Evolutionary conservation across 352 stramenopile genomes (phyloP), one percentile per base, ranked within the genome.

Genomic region (Globisporangium megalacanthum): DNA sequence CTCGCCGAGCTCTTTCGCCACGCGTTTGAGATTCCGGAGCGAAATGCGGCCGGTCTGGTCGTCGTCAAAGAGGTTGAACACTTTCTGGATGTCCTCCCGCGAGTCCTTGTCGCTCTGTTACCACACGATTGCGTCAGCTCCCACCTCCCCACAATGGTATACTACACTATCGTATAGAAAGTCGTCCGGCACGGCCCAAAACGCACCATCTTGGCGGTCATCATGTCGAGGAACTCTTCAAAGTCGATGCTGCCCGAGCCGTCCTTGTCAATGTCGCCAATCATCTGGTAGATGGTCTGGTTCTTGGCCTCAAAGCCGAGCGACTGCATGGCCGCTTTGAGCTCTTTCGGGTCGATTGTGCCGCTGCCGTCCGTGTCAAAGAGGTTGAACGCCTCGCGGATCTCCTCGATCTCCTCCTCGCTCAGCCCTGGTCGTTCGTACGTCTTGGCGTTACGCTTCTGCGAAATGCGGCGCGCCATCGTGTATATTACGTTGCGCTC

Each of bases 1-100:
- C 80, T 99, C 97, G 41, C 97, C 97, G n/a, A 99, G 77, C 69
- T 99, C 96, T 61, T 98, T 97, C 19, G 97, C 96, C 37, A 99
- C 94, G 59, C 96, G 83, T 70, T 98, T 99, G 58, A 99, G 84
- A 75, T 99, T 98, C 29, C 88, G 83, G 64, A 98, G 89, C 39
- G 89, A 97, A 66, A 99, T 98, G 64, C 98, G 98, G 19, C 96
- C 96, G 56, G 90, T 97, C 63, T 98, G 92, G 72, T 98, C 96
- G 67, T 98, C 95, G 67, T 99, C 96, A 69, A 99, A 99, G 3
- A 99, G 81, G 54, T 95, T 89, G 68, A 99, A 99, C n/a, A 84
- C 88, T 73, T 88, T 95, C 55, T 98, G 81, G 51, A 99, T 99
- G 65, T 99, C 95, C 66, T 98, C 96, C 42, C 86, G 69, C 29